Conservation (phyloP, 345 rosid species). For the Lepidium africanum region DNA sequence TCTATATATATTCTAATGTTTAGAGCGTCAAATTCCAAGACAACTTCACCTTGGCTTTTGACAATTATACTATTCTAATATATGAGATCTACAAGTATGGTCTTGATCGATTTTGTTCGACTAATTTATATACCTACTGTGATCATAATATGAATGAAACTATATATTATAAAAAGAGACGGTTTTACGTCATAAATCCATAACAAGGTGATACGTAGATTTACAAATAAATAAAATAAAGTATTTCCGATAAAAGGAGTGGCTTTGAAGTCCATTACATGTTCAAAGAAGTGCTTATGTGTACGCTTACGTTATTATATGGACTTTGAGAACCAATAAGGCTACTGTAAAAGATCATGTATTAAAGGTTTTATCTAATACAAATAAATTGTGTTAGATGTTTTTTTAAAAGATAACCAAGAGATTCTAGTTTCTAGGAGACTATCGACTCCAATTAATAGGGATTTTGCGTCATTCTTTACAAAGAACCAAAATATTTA, state of each 20-base stretch:
- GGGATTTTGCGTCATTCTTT: too few species aligned
- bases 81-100: not conserved
- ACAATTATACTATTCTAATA: not conserved
- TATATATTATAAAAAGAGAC: not conserved
- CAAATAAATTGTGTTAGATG: too few species aligned
- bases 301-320: not conserved
- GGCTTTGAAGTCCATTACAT: too few species aligned
- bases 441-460: too few species aligned
- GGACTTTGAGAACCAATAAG: not conserved
- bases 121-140: not conserved
- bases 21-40: slow-evolving; percentile 6
- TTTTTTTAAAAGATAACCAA: too few species aligned
- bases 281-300: slow-evolving; percentile 12
- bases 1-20: not conserved
- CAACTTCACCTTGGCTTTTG: not conserved
- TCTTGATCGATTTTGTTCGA: not conserved
- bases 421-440: too few species aligned
- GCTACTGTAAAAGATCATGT: not conserved
- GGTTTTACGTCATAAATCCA: not conserved
- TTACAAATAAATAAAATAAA: not conserved
- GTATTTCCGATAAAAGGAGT: not conserved
- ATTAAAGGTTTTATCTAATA: too few species aligned
- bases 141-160: not conserved
- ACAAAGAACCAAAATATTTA: too few species aligned
- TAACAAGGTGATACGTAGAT: not conserved